Evolutionary conservation across 331 rosid genomes (phyloP), one percentile per base, ranked within the genome.

Genomic region (Ulmus americana): DNA sequence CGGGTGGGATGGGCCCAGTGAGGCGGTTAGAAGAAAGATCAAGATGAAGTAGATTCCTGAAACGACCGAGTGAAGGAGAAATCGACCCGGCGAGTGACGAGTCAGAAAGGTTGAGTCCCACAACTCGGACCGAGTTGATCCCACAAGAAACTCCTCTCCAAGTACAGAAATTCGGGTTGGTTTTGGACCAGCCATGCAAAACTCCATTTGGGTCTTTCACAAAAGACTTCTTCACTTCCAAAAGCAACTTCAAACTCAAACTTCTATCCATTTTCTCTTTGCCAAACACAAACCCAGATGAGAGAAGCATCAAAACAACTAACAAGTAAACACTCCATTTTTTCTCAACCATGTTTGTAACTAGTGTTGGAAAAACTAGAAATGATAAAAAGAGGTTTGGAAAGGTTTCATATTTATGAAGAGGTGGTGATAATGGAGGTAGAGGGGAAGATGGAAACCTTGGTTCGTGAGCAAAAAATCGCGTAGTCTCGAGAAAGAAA

Each of bases 81-180:
- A 90, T 68, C 11, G 83, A 80, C 67, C 95, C 95, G 16, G 76
- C 68, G 78, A 90, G 95, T 53, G 91, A 83, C 66, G 86, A 88
- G 76, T 63, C 83, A 64, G 95, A 82, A 13, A 90, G 97, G 87
- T 87, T 82, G 55, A 90, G 88, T 2, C 87, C 80, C 57, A 79
- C 77, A 69, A 82, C 86, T 40, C 59, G 84, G 28, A 68, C 79
- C 68, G 89, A 75, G 85, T 76, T 55, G 45, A 72, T 62, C 51
- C 77, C 84, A 60, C 98, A 92, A 7, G 84, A 45, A 45, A 92
- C 75, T 0, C 98, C 95, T 67, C 78, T 77, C 98, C 97, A 92
- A 10, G 45, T 70, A 68, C 98, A 92, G 55, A 85, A 87, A 44
- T 83, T 80, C 1, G 76, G 61, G 71, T 83, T 82, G 45, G 61